Evolutionary conservation across 108 stramenopile species (phyloP), one percentile per base, ranked within the genome.

Genomic region (Cyclotella cryptica): DNA sequence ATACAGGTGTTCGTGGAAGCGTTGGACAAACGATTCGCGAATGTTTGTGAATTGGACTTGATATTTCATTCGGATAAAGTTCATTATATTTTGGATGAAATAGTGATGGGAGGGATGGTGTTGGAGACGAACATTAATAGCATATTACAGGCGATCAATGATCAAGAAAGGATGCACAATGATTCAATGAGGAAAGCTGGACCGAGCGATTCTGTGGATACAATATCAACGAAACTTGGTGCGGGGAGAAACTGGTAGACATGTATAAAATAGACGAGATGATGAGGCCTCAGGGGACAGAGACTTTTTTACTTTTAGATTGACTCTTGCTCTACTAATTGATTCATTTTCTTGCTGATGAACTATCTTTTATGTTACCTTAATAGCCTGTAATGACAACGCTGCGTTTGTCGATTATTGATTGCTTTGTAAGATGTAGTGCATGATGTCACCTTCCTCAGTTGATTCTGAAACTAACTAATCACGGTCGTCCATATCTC

Each of bases 31-130:
- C 96, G 94, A 79, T 99, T 99, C 86, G 98, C 98, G 80, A 98
- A 98, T 88, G 99, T 99, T 0, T 99, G 99, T 80, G 99, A 99
- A 86, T 83, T 99, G 74, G 98, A 99, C 77, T 88, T 99, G 24
- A 99, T 99, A 64, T 99, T 99, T 78, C 98, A 98, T 84, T 94
- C 94, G 39, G 98, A 99, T 88, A 85, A 93, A 57, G 91, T 94
- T 1, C 93, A 96, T 73, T 97, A 94, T 60, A 72, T 94, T 22
- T 72, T 95, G 73, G 96, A 97, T 79, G 99, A 99, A 72, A 98
- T 99, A 57, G 98, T 99, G 29, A 99, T 99, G 98, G 99, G 96
- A 18, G 98, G 99, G 19, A 98, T 99, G 98, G 99, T 99, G 21
- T 81, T 99, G 66, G 99, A 99, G 77, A 99, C 98, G 18, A 99